Evolutionary conservation across 352 stramenopile genomes (phyloP).

Genomic region (Globisporangium heterothallicum): DNA sequence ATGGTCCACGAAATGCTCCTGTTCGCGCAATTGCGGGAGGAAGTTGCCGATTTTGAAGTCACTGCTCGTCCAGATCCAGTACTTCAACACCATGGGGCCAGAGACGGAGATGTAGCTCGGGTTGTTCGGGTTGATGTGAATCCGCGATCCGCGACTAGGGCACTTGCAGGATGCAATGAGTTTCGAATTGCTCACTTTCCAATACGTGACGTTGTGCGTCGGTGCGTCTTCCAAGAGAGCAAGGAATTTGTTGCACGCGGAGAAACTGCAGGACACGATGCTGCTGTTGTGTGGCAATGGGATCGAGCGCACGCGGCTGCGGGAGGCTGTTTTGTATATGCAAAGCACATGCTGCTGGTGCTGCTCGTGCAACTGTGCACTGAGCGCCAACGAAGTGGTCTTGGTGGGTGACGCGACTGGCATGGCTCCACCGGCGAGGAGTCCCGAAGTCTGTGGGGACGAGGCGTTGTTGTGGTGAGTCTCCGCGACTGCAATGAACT

Average conservation of each 20-base stretch:
- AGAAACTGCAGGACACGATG: slow-evolving; percentile 67
- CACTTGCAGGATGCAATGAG: slow-evolving; percentile 65
- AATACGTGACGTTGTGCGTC: slow-evolving; percentile 69
- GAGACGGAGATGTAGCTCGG: slow-evolving; percentile 72
- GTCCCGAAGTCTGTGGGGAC: neutral
- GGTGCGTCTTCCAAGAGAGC: slow-evolving; percentile 66
- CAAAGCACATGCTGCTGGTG: slow-evolving; percentile 43
- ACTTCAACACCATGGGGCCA: slow-evolving; percentile 69
- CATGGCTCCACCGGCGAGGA: neutral
- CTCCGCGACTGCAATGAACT: slow-evolving; percentile 65
- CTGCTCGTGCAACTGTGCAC: slow-evolving; percentile 14
- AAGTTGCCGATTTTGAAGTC: slow-evolving; percentile 80
- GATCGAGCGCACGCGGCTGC: slow-evolving; percentile 38
- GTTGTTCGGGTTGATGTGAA: slow-evolving; percentile 69
- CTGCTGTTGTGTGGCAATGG: slow-evolving; percentile 42
- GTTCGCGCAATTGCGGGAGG: slow-evolving; percentile 63
- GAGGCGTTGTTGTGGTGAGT: slow-evolving; percentile 27
- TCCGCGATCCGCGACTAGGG: slow-evolving; percentile 52
- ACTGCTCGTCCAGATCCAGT: slow-evolving; percentile 71
- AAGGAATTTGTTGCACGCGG: slow-evolving; percentile 71
- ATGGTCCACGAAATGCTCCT: slow-evolving; percentile 81
- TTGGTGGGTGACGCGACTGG: slow-evolving; percentile 2
- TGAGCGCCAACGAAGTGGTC: slow-evolving; percentile 10
- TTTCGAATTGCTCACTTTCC: slow-evolving; percentile 76
- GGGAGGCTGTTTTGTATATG: slow-evolving; percentile 56